Evolutionary conservation across 768 basidiomycete species (phyloP), one percentile per base, ranked within the genome.

Genomic region (Lactifluus hygrophoroides): DNA sequence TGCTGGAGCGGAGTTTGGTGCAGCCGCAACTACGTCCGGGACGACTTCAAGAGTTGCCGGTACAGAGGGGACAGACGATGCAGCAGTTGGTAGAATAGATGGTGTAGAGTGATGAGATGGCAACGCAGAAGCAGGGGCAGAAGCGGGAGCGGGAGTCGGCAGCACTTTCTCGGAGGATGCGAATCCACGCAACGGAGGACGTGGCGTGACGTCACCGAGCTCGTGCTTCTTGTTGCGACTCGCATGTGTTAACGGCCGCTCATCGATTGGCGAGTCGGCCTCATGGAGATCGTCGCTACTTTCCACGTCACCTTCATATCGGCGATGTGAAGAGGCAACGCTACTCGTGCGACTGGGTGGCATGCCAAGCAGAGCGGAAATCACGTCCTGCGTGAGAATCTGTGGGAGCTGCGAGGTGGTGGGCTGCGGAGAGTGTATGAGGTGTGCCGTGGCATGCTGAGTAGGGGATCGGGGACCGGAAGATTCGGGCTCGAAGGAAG

Each of bases 341-440:
- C 69, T 66, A 14, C 69, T 69, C 2, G 72, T 72, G 4, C 73
- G 71, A 8, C 71, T 73, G 5, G 72, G 70, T 2, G 73, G 71
- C 40, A 85, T 72, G 4, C 86, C 85, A 3, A 88, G 74, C 9
- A 90, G 76, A 3, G 78, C 74, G 2, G 80, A 80, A 37, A 88
- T 81, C 38, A 88, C 86, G 54, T 86, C 81, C 67, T 85, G 82
- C 51, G 81, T 83, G 45, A 90, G 78, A 19, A 88, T 77, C 66
- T 88, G 85, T 0, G 86, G 85, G 6, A 75, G 72, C 11, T 78
- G 65, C 3, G 74, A 75, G 1, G 74, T 74, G 2, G 80, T 79
- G 1, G 83, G 81, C 55, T 80, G 76, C 7, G 81, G 82, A n/a
- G 81, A 80, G 53, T 79, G 73, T 35, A 83, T 81, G 7, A 74